These are phyloP conservation scores for Moricandia moricandioides DNA, from an alignment of 345 rosid genomes.

Conservation along the genomic window DNA sequence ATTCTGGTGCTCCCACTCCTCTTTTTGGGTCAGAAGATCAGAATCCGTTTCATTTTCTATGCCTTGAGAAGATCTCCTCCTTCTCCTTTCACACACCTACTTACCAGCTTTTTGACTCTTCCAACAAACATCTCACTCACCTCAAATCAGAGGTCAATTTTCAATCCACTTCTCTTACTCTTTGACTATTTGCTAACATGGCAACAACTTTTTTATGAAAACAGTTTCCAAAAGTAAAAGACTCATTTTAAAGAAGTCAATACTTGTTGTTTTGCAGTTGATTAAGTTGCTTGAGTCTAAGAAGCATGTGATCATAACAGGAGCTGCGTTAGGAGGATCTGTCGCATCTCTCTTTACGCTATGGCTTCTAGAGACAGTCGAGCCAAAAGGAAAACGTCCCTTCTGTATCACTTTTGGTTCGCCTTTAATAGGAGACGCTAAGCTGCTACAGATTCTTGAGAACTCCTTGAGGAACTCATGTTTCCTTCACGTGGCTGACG, in stretches of 20 bases:
- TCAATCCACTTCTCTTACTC: not conserved
- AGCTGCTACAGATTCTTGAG: slow-evolving; percentile 40
- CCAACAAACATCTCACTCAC: not conserved
- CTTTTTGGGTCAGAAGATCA: not conserved
- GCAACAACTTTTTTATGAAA: no score
- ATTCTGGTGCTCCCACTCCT: not conserved
- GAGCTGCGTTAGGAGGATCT: slow-evolving; percentile 60
- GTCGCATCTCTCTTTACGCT: slow-evolving; percentile 70
- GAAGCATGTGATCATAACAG: slow-evolving; percentile 49
- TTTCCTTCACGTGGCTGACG: slow-evolving; percentile 49
- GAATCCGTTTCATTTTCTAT: not conserved
- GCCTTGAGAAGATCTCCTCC: not conserved
- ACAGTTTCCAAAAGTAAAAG: not conserved
- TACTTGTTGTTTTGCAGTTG: not conserved
- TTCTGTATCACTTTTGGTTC: slow-evolving; percentile 76
- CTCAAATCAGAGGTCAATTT: not conserved
- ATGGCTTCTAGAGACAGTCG: slow-evolving; percentile 48
- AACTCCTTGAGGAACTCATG: slow-evolving; percentile 45
- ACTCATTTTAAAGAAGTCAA: not conserved
- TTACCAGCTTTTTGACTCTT: not conserved
- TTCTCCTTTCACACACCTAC: not conserved
- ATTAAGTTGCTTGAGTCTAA: not conserved
- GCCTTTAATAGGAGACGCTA: slow-evolving; percentile 48
- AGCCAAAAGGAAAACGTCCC: slow-evolving; percentile 28
- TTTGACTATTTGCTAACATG: not conserved